Evolutionary conservation across 148 eudicot species (phyloP).

Genomic region (Rhododendron ferrugineum): DNA sequence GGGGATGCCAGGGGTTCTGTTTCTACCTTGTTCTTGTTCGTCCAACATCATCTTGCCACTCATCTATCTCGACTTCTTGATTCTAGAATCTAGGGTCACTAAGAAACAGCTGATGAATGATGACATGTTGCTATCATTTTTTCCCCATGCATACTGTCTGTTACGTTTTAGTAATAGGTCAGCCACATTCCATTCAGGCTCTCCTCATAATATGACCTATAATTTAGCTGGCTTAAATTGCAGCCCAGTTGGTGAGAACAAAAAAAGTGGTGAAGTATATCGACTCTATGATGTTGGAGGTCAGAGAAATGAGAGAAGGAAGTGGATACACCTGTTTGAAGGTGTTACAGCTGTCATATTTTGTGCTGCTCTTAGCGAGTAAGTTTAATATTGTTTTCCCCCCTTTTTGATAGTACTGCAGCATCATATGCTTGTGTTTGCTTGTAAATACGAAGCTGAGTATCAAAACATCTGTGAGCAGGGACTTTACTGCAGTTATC

Average conservation of each 20-base stretch:
- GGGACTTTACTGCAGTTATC: neutral
- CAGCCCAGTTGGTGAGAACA: constrained; percentile 98
- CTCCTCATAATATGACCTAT: constrained; percentile 6
- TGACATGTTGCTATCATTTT: neutral
- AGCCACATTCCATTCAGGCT: neutral
- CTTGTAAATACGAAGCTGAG: neutral
- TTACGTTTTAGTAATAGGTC: neutral
- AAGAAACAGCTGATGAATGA: neutral
- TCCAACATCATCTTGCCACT: neutral
- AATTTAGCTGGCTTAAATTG: constrained; percentile 8
- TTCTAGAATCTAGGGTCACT: constrained; percentile 1
- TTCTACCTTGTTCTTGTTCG: neutral
- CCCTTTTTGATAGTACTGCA: neutral
- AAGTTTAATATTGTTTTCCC: constrained; percentile 26
- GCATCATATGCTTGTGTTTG: neutral
- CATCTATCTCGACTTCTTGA: neutral
- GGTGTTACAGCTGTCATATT: constrained; percentile 96
- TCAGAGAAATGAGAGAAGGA: constrained; percentile 99
- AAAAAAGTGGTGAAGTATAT: constrained; percentile 95
- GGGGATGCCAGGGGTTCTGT: neutral
- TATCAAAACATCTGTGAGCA: neutral
- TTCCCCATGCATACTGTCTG: neutral
- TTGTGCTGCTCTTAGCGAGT: constrained; percentile 99
- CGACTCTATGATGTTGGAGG: constrained; percentile 97
- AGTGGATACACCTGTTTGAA: constrained; percentile 99